Evolutionary conservation across 1,284 basidiomycete genomes (phyloP).

Genomic region (Leccinum angustisporum): DNA sequence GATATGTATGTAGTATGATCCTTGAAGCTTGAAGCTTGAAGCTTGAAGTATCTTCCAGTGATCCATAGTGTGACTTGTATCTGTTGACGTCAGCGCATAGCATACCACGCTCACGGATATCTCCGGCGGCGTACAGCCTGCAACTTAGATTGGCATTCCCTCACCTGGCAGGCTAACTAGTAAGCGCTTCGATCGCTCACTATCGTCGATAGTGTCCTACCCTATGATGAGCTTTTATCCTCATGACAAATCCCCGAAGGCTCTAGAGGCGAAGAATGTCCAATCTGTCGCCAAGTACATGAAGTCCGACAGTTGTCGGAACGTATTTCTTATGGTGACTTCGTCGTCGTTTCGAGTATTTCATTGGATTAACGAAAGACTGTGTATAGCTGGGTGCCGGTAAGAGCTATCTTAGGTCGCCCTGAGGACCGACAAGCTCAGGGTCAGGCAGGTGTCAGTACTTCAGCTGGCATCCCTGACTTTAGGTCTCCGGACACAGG

Average conservation of each 20-base stretch:
- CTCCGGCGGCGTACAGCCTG: background rate
- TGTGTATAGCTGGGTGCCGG: constrained; percentile 59
- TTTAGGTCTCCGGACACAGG: constrained; percentile 78
- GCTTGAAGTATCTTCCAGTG: too few relatives aligned
- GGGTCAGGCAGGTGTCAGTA: constrained; percentile 60
- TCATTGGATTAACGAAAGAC: constrained; percentile 3
- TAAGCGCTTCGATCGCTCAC: background rate
- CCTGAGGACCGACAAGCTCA: constrained; percentile 2
- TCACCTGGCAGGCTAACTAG: background rate
- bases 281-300: constrained; percentile 64
- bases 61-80: too few relatives aligned
- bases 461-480: constrained; percentile 79
- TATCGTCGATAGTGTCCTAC: background rate
- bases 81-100: too few relatives aligned
- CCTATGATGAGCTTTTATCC: constrained; percentile 17
- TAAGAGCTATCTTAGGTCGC: constrained; percentile 29
- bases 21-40: too few relatives aligned
- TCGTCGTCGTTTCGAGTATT: background rate
- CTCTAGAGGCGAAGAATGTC: constrained; percentile 39
- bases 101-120: background rate
- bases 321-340: constrained; percentile 70
- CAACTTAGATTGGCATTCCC: background rate
- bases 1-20: background rate
- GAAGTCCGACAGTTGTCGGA: constrained; percentile 61
- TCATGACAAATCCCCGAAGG: constrained; percentile 12